phyloP scores from a whole-genome alignment of 257 asterid genomes.

The Solanum dulcamara region DNA sequence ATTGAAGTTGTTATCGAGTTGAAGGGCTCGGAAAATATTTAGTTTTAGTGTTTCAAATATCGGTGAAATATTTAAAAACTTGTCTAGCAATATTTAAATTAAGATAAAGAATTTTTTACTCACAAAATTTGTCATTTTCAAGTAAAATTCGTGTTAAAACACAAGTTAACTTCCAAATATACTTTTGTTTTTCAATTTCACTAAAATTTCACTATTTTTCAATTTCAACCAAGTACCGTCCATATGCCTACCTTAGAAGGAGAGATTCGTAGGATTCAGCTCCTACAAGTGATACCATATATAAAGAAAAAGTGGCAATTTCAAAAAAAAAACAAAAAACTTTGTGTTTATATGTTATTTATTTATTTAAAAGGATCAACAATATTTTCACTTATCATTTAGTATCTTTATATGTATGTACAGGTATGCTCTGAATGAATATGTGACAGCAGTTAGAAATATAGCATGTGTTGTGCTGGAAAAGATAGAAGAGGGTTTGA shows the following conservation, averaged over 20 bases:
- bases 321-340: no score
- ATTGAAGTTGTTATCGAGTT: not conserved
- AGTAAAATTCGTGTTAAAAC: not conserved
- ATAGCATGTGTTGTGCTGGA: slow-evolving; percentile 8
- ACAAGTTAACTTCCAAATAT: not conserved
- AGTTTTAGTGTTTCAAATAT: not conserved
- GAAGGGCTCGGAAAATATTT: not conserved
- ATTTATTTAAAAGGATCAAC: no score
- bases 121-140: not conserved
- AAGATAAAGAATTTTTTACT: not conserved
- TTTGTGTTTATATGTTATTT: not conserved
- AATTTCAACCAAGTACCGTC: not conserved
- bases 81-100: not conserved
- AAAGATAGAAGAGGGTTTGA: slow-evolving; percentile 12
- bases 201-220: not conserved
- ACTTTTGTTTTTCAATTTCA: not conserved
- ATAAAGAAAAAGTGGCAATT: not conserved
- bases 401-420: not conserved
- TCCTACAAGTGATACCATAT: not conserved
- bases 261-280: no score
- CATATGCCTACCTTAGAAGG: not conserved
- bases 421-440: slow-evolving; percentile 4
- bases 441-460: slow-evolving; percentile 3
- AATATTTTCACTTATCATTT: not conserved
- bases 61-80: not conserved